These are phyloP conservation scores for Mycena sp. DNA, from an alignment of 1,284 basidiomycete species.

Conservation along the genomic window DNA sequence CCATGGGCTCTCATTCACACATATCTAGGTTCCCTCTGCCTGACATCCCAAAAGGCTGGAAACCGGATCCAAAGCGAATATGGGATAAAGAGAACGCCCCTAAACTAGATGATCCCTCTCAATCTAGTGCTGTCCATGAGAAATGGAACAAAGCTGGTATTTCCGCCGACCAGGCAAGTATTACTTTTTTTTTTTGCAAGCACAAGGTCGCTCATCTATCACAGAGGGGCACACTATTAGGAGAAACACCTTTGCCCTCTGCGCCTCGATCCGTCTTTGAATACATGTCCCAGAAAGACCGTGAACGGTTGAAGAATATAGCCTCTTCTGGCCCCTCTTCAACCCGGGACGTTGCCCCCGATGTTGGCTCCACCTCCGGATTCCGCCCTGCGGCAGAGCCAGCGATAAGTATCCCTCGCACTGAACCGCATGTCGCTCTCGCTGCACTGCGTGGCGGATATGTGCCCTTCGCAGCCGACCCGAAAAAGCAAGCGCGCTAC, in stretches of 20 bases:
- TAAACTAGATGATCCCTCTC: conserved; percentile 25
- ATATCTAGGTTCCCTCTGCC: conserved; percentile 79
- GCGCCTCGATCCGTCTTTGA: conserved; percentile 89
- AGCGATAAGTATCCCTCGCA: conserved; percentile 63
- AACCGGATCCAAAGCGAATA: conserved; percentile 81
- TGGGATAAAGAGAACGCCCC: conserved; percentile 73
- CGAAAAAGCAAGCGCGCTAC: conserved; percentile 87
- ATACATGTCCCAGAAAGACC: conserved; percentile 91
- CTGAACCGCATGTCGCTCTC: conserved; percentile 83
- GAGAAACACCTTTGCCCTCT: conserved; percentile 79
- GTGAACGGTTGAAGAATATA: conserved; percentile 82
- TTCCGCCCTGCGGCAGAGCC: conserved; percentile 37
- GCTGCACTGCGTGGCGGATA: conserved; percentile 86
- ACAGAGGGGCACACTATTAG: conserved; percentile 84
- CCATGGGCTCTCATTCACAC: background rate
- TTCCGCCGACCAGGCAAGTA: conserved; percentile 76
- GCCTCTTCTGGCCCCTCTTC: conserved; percentile 42
- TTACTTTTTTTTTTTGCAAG: conserved; percentile 8
- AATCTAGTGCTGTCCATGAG: conserved; percentile 39
- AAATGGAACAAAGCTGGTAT: conserved; percentile 63
- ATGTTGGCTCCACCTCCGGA: conserved; percentile 22
- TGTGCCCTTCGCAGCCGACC: conserved; percentile 87
- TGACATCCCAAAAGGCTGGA: conserved; percentile 86
- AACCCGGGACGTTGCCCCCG: background rate
- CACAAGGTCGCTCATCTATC: conserved; percentile 9